Conservation (phyloP, 2,329 filamentous ascomycete genomes). For the Fusarium ramigenum region DNA sequence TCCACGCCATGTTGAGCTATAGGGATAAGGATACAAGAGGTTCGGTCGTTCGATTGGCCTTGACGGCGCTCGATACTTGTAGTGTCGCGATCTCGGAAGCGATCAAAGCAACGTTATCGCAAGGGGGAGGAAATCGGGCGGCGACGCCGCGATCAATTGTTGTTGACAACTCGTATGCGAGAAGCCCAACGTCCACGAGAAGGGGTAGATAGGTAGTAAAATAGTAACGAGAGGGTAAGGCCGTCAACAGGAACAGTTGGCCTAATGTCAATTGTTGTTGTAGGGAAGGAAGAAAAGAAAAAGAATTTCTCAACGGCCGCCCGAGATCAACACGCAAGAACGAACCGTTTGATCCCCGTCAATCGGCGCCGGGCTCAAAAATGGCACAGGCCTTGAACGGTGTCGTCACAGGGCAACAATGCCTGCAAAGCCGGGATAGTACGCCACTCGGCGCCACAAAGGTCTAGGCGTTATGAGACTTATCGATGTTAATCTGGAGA, state of each 20-base stretch:
- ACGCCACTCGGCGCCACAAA: slow-evolving; percentile 38
- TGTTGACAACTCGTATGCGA: slow-evolving; percentile 20
- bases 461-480: slow-evolving; percentile 22
- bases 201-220: neutral
- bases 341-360: slow-evolving; percentile 18
- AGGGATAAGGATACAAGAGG: slow-evolving; percentile 7
- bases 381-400: slow-evolving; percentile 36
- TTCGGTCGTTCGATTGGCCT: slow-evolving; percentile 14
- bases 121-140: slow-evolving; percentile 26
- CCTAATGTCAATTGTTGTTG: slow-evolving; percentile 2
- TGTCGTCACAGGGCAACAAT: slow-evolving; percentile 44
- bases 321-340: slow-evolving; percentile 3
- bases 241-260: neutral
- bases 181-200: slow-evolving; percentile 8
- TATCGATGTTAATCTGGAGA: neutral
- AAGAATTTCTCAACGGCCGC: slow-evolving; percentile 18
- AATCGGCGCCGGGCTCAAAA: slow-evolving; percentile 22
- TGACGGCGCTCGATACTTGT: slow-evolving; percentile 1
- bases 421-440: slow-evolving; percentile 22
- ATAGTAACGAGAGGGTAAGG: slow-evolving; percentile 1
- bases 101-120: slow-evolving; percentile 24
- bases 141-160: slow-evolving; percentile 36
- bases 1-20: slow-evolving; percentile 72
- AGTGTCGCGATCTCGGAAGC: slow-evolving; percentile 28
- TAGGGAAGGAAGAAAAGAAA: neutral